These are phyloP conservation scores for Tetrapisispora nanseiensis DNA, from an alignment of 805 yeast genomes.

Conservation along the genomic window DNA sequence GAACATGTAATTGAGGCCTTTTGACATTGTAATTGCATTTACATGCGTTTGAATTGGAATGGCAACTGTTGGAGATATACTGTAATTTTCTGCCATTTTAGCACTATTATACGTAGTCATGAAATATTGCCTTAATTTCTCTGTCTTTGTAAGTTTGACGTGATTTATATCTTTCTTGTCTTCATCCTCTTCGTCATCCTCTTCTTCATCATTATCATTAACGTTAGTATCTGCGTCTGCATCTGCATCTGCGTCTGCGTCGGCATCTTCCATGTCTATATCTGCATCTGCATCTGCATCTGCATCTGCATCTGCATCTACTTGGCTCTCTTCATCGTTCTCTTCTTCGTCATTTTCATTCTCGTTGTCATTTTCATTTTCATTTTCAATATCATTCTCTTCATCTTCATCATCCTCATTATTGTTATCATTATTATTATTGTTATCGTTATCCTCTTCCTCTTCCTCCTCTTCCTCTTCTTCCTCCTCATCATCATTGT, in stretches of 20 bases:
- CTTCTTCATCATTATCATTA: slow-evolving; percentile 19
- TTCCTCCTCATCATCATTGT: slow-evolving; percentile 17
- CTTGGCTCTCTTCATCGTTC: slow-evolving; percentile 8
- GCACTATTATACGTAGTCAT: slow-evolving; percentile 36
- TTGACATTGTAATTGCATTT: slow-evolving; percentile 65
- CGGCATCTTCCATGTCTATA: slow-evolving; percentile 15
- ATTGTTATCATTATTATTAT: slow-evolving; percentile 11
- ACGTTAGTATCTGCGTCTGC: slow-evolving; percentile 7
- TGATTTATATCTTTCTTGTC: slow-evolving; percentile 1
- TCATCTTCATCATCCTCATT: slow-evolving; percentile 21
- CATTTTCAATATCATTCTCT: slow-evolving; percentile 12
- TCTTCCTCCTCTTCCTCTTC: slow-evolving; percentile 18
- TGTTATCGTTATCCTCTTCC: slow-evolving; percentile 8
- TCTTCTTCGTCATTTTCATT: slow-evolving; percentile 14
- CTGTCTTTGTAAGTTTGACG: background rate
- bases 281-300: background rate
- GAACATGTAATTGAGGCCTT: slow-evolving; percentile 76
- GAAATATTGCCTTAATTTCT: slow-evolving; percentile 25
- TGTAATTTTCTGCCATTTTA: slow-evolving; percentile 45
- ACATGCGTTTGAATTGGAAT: slow-evolving; percentile 74
- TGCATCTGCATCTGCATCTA: slow-evolving; percentile 13
- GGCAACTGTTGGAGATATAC: slow-evolving; percentile 77
- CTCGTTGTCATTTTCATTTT: slow-evolving; percentile 9
- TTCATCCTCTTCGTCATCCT: slow-evolving; percentile 11
- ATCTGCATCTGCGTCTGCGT: slow-evolving; percentile 6